Base-by-base conservation (phyloP, 1,284 basidiomycete genomes). In the Ceratobasidium papillatum region DNA sequence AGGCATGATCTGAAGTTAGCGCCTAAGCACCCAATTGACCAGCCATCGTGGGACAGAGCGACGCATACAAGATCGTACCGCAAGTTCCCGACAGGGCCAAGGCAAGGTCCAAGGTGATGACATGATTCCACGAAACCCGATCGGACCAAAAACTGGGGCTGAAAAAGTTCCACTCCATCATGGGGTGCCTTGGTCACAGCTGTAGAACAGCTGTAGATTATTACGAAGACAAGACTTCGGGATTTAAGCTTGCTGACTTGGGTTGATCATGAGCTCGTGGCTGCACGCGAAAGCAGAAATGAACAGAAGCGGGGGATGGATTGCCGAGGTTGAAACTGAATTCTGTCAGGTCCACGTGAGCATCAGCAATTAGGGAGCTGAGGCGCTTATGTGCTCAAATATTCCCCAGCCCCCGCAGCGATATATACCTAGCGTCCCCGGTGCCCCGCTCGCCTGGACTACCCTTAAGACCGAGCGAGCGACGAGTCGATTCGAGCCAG, bases 221-320 rank as follows among this genome's bases (percentile, higher is more conserved):
- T 68, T 68, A 32, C 64, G 68, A 71, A 71, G 68, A 17, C 56
- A 61, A 34, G 36, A 32, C 25, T 63, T 45, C 54, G 56, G 38
- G 41, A 54, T 69, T 71, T 71, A 71, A 71, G 41, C 68, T 71
- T 71, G 68, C 68, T 27, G 38, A 58, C 65, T 27, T 34, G 56
- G 30, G 25, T 17, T 58, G 66, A 58, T 58, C 68, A 49, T 61
- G 68, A 34, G 65, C 65, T 69, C 65, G 52, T 69, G 65, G 61
- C 61, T 30, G 4, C 14, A 22, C 2, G 56, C 43, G 43, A 38
- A 71, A 47, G 41, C 45, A 56, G 68, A 3, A 71, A 71, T 36
- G 14, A 22, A 30, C 52, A 49, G 54, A 71, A 71, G 68, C 43
- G 25, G 52, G 27, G 34, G 34, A 38, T 32, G 52, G 65, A 59